Percentiles rank a stretch among this genome's conserved stretches.
These are phyloP conservation scores for Rubia balearica DNA, from an alignment of 305 asterid genomes.

Conservation along the genomic window DNA sequence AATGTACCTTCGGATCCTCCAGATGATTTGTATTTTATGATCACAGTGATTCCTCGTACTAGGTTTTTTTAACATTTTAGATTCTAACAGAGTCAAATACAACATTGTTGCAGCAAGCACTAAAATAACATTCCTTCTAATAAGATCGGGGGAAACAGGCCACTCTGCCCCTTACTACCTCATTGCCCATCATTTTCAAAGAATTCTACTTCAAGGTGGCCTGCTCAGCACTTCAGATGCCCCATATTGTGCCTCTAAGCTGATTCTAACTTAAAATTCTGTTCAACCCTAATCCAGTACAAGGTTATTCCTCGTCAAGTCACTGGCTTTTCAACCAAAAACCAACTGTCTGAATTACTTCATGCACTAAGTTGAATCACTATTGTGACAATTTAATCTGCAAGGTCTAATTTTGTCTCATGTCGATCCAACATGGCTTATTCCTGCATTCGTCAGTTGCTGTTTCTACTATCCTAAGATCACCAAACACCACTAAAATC, in stretches of 20 bases:
- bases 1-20: conserved; percentile 5
- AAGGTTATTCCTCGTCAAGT: background rate
- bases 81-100: background rate
- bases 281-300: too few species aligned
- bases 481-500: background rate
- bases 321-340: too few species aligned
- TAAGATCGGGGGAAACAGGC: too few species aligned
- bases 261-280: too few species aligned
- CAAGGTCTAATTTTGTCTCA: background rate
- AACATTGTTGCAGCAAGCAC: background rate
- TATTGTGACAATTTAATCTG: background rate
- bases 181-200: too few species aligned
- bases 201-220: too few species aligned
- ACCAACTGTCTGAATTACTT: too few species aligned
- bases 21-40: background rate
- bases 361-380: background rate
- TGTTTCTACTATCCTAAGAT: background rate
- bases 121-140: background rate
- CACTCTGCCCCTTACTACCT: too few species aligned
- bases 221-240: too few species aligned
- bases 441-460: background rate
- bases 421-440: background rate
- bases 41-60: background rate
- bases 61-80: background rate
- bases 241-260: too few species aligned